phyloP scores from a whole-genome alignment of 2,329 filamentous ascomycete species.

The Stagonosporopsis chrysanthemi region DNA sequence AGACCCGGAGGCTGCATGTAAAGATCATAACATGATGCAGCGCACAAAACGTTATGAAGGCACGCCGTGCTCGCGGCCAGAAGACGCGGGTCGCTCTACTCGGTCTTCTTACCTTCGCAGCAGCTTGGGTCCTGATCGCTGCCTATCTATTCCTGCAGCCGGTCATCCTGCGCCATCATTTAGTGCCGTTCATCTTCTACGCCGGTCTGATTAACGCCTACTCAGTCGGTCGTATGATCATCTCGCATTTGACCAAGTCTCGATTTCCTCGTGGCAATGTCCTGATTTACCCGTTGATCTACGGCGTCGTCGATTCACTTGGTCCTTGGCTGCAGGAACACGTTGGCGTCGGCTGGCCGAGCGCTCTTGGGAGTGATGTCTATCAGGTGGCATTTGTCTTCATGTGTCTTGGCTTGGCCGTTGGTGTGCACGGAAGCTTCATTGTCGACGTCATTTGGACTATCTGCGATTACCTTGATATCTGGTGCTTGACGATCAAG shows the following conservation, averaged over 20 bases:
- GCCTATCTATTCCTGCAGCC: slow-evolving; percentile 87
- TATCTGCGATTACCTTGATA: slow-evolving; percentile 97
- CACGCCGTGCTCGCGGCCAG: slow-evolving; percentile 77
- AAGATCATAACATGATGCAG: slow-evolving; percentile 50
- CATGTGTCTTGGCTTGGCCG: slow-evolving; percentile 79
- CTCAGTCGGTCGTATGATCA: slow-evolving; percentile 94
- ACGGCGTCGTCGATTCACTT: slow-evolving; percentile 80
- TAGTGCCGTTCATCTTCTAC: slow-evolving; percentile 90
- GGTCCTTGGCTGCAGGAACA: slow-evolving; percentile 69
- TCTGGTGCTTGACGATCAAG: slow-evolving; percentile 98
- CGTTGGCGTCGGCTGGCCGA: slow-evolving; percentile 56
- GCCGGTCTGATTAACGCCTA: slow-evolving; percentile 92
- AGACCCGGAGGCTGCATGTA: background rate
- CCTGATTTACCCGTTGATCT: slow-evolving; percentile 76
- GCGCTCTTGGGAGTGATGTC: slow-evolving; percentile 62
- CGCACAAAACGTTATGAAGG: slow-evolving; percentile 82
- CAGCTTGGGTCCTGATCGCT: slow-evolving; percentile 77
- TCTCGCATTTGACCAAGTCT: slow-evolving; percentile 86
- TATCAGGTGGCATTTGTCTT: slow-evolving; percentile 95
- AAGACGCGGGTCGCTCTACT: slow-evolving; percentile 76
- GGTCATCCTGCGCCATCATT: slow-evolving; percentile 78
- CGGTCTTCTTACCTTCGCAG: slow-evolving; percentile 82
- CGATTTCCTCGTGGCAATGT: slow-evolving; percentile 92
- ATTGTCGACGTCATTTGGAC: slow-evolving; percentile 96
- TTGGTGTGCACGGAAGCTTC: slow-evolving; percentile 97